Evolutionary conservation across 345 rosid genomes (phyloP).

Genomic region (Hevea brasiliensis): DNA sequence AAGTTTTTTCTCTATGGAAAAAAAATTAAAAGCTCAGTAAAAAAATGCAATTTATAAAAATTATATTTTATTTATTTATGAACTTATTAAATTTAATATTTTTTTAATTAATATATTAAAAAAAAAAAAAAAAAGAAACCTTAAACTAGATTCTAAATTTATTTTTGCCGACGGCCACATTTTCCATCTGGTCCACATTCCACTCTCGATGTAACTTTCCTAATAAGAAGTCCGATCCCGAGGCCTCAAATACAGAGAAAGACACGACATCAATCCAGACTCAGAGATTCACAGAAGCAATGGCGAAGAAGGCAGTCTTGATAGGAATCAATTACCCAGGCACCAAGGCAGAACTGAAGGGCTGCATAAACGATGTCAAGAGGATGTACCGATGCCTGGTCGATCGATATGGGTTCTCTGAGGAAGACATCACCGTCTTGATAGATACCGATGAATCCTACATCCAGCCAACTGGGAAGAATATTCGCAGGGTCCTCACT

Average conservation of each 20-base stretch:
- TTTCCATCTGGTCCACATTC: too few relatives aligned
- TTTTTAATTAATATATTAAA: too few relatives aligned
- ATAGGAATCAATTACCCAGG: conserved; percentile 85
- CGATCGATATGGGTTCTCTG: conserved; percentile 66
- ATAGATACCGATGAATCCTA: conserved; percentile 69
- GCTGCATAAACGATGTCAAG: conserved; percentile 85
- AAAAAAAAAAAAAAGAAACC: too few relatives aligned
- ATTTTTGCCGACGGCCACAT: too few relatives aligned
- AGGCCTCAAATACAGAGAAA: not conserved
- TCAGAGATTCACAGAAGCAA: not conserved
- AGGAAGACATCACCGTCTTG: conserved; percentile 57
- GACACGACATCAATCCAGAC: not conserved
- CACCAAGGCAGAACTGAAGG: conserved; percentile 84
- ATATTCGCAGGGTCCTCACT: conserved; percentile 54
- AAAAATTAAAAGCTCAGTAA: too few relatives aligned
- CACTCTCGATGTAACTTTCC: too few relatives aligned
- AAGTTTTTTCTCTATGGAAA: too few relatives aligned
- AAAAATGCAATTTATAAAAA: too few relatives aligned
- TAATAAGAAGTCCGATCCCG: too few relatives aligned
- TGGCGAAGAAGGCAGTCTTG: conserved; percentile 75
- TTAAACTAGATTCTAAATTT: too few relatives aligned
- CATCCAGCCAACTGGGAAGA: conserved; percentile 75
- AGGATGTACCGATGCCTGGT: conserved; percentile 59
- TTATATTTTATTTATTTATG: too few relatives aligned
- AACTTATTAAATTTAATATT: too few relatives aligned